Evolutionary conservation across 2,329 filamentous ascomycete genomes (phyloP).

Genomic region (Rutstroemia sp.): DNA sequence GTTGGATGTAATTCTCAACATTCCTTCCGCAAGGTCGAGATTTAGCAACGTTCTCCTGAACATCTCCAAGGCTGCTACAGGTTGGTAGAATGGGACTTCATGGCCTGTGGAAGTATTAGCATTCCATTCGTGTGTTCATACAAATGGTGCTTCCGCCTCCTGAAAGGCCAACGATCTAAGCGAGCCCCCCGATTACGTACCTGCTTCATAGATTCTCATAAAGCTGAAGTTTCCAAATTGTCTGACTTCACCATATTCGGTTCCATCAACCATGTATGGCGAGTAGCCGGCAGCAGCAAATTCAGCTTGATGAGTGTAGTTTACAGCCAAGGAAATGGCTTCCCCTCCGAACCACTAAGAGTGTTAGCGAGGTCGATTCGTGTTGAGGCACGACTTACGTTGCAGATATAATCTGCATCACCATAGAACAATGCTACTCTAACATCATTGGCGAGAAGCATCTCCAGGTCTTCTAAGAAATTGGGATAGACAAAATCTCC

Average conservation of each 20-base stretch:
- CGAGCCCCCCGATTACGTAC: not conserved
- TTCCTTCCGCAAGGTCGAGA: slow-evolving; percentile 39
- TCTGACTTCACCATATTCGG: slow-evolving; percentile 48
- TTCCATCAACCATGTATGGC: slow-evolving; percentile 46
- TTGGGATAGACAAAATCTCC: slow-evolving; percentile 57
- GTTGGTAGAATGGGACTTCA: slow-evolving; percentile 23
- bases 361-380: not conserved
- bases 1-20: slow-evolving; percentile 11
- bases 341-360: slow-evolving; percentile 44
- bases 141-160: too few species aligned
- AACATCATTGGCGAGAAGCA: slow-evolving; percentile 40
- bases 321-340: slow-evolving; percentile 45
- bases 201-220: slow-evolving; percentile 22
- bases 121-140: not conserved
- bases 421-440: slow-evolving; percentile 49
- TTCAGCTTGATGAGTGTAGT: slow-evolving; percentile 35
- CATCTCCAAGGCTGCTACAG: slow-evolving; percentile 22
- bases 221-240: slow-evolving; percentile 46
- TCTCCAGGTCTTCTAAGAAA: slow-evolving; percentile 41
- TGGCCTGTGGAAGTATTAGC: slow-evolving; percentile 14
- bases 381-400: slow-evolving; percentile 7
- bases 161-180: too few species aligned
- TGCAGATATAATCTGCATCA: slow-evolving; percentile 35
- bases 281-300: slow-evolving; percentile 50
- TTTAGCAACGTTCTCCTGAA: slow-evolving; percentile 24